Evolutionary conservation across 2,329 filamentous ascomycete genomes (phyloP).

Genomic region (Dactylellina cionopaga): DNA sequence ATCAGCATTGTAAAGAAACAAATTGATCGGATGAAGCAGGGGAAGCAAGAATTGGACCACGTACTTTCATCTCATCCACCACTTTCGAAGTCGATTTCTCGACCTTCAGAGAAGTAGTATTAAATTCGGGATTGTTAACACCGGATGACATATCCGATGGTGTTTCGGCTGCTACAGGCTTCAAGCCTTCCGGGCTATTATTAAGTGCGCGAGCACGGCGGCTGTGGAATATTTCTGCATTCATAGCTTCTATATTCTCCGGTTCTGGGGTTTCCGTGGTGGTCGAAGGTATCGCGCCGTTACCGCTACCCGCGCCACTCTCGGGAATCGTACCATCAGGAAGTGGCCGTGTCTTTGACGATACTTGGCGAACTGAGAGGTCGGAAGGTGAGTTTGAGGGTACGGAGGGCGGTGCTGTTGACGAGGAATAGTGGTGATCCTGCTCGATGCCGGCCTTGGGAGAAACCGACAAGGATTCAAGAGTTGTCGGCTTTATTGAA

Average conservation of each 20-base stretch:
- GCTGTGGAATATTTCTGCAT: slow-evolving; percentile 72
- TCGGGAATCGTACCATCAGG: slow-evolving; percentile 66
- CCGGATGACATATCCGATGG: slow-evolving; percentile 56
- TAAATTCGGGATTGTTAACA: slow-evolving; percentile 48
- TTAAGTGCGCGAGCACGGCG: slow-evolving; percentile 61
- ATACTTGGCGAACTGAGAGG: slow-evolving; percentile 64
- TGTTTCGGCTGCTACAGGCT: slow-evolving; percentile 55
- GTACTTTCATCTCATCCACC: slow-evolving; percentile 59
- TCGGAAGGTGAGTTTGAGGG: slow-evolving; percentile 61
- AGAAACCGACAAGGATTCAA: slow-evolving; percentile 42
- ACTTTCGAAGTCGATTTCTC: slow-evolving; percentile 32
- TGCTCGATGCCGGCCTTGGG: slow-evolving; percentile 62
- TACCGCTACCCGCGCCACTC: slow-evolving; percentile 10
- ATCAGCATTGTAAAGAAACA: slow-evolving; percentile 58
- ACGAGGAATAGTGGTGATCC: slow-evolving; percentile 65
- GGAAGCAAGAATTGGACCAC: slow-evolving; percentile 60
- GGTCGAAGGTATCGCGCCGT: slow-evolving; percentile 44
- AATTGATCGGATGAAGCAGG: slow-evolving; percentile 57
- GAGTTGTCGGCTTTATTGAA: slow-evolving; percentile 41
- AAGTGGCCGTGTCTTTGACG: slow-evolving; percentile 62
- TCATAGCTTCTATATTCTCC: slow-evolving; percentile 65
- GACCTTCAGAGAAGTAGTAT: slow-evolving; percentile 44
- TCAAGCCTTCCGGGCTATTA: neutral
- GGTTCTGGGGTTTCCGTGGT: slow-evolving; percentile 55
- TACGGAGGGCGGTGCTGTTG: slow-evolving; percentile 61